A percentile compares a stretch with the other conserved stretches of the same genome.
Conservation (phyloP, 2,329 filamentous ascomycete genomes). For the Cladosporium sp. region DNA sequence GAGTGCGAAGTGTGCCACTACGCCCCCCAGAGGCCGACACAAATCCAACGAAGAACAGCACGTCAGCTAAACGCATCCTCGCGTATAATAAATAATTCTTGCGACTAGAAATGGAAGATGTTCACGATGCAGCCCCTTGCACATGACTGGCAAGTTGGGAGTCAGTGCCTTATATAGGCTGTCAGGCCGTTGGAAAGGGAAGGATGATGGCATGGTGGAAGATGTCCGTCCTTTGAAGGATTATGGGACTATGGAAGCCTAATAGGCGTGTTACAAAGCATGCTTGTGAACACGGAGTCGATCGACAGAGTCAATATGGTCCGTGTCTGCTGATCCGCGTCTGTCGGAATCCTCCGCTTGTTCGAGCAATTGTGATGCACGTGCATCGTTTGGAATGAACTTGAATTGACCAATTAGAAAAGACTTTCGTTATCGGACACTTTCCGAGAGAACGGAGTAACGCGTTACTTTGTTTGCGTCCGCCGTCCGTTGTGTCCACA, state of each 20-base stretch:
- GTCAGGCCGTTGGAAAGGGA: neutral
- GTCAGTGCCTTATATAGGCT: neutral
- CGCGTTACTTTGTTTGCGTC: neutral
- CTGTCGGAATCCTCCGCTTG: neutral
- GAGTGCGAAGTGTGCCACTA: neutral
- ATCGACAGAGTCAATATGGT: neutral
- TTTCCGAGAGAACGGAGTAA: neutral
- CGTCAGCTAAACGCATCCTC: neutral
- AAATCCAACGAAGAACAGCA: neutral
- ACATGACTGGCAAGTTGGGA: neutral
- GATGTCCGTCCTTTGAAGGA: neutral
- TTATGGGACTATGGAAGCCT: neutral
- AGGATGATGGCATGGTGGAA: neutral
- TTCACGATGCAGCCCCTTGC: neutral
- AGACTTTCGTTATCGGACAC: neutral
- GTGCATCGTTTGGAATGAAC: neutral
- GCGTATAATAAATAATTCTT: neutral
- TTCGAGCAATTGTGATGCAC: neutral
- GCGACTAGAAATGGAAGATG: neutral
- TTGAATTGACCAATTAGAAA: neutral
- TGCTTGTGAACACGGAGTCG: neutral
- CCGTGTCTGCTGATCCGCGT: neutral
- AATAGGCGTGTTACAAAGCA: neutral
- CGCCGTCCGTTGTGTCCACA: neutral
- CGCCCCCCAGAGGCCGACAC: neutral